These are phyloP conservation scores for Eucalyptus virginea DNA, from an alignment of 345 rosid genomes.

Conservation along the genomic window DNA sequence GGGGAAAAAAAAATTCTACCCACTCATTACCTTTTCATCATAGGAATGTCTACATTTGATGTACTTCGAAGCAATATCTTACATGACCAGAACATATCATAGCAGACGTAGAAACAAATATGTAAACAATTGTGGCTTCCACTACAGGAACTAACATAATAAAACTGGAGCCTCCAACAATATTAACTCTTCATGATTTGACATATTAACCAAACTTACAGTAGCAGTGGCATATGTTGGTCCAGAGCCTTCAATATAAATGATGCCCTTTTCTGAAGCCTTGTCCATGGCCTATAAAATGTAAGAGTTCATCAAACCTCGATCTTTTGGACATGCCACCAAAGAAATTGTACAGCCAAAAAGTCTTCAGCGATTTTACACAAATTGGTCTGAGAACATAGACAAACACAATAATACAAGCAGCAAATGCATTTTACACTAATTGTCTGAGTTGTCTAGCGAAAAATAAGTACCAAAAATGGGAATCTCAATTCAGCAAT, in stretches of 20 bases:
- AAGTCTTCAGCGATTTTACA: background rate
- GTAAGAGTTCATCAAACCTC: background rate
- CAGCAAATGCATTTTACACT: background rate
- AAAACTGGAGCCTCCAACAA: background rate
- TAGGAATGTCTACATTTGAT: background rate
- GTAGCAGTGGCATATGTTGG: slow-evolving; percentile 91
- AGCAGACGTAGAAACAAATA: background rate
- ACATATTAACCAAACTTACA: slow-evolving; percentile 20
- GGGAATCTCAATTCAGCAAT: background rate
- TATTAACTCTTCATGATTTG: background rate
- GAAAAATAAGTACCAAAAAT: background rate
- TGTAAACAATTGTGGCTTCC: background rate
- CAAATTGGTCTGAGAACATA: background rate
- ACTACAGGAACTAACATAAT: background rate
- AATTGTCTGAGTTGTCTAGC: background rate
- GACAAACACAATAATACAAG: background rate
- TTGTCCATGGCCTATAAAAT: slow-evolving; percentile 64
- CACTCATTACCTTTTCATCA: background rate
- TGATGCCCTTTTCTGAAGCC: slow-evolving; percentile 63
- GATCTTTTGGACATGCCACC: background rate
- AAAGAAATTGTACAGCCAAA: background rate
- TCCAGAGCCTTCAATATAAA: slow-evolving; percentile 74
- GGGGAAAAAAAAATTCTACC: background rate
- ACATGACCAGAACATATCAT: background rate
- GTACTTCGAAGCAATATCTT: background rate